Evolutionary conservation across 805 yeast genomes (phyloP), one percentile per base, ranked within the genome.

Genomic region (Metschnikowia arizonensis): DNA sequence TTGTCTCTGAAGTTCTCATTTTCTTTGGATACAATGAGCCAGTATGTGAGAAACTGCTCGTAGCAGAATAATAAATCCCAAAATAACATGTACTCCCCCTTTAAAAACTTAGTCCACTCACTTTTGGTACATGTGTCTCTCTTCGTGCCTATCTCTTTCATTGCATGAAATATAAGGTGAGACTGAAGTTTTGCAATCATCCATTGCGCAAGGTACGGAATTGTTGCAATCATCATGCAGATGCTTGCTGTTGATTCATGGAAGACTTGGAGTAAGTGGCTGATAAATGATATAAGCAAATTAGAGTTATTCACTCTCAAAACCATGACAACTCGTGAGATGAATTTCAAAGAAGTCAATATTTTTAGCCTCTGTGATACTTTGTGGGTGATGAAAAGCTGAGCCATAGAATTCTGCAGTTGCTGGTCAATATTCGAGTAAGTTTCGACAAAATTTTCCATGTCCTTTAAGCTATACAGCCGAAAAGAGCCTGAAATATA

Each of bases 1-100:
- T 72, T 73, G 5, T 61, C 65, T 9, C 59, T 61, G 45, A 77
- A 74, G 38, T 82, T 63, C 52, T 82, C 90, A 9, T 68, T 63
- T 56, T 86, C 95, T 51, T 79, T 83, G 2, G 86, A 76, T 7
- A 85, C 79, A 21, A 79, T 73, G 33, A 85, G 62, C 77, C 85
- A 77, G 54, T 81, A 83, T 1, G 88, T 79, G 48, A 81, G 74
- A 8, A 84, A 57, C 50, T 85, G 88, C 46, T 83, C 70, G 48
- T 81, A 76, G 0, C 82, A 58, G 35, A 66, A 69, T 2, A 84
- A 57, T 5, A 58, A 49, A 26, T 61, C 60, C 69, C 72, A 69
- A 42, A 70, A 71, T 2, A 38, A 39, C 5, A 23, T 11, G 7
- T 40, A 9, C 6, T 30, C 21, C 9, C 7, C 15, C 18, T 14